Evolutionary conservation across 129 eudicot genomes (phyloP).

Genomic region (Lonicera japonica): DNA sequence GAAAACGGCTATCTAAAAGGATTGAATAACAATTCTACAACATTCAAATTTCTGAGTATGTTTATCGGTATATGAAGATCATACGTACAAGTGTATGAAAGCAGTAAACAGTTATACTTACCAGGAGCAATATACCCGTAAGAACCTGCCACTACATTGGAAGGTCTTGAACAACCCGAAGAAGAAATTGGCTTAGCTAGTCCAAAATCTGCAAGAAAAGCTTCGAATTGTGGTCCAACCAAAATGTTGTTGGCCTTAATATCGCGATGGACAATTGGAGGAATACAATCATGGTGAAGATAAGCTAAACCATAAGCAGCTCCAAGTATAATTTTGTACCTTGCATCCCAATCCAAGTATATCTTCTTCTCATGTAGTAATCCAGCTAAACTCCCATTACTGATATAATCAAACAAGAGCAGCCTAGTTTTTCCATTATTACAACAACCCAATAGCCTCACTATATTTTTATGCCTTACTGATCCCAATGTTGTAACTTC

Average conservation of each 20-base stretch:
- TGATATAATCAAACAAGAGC: slow-evolving; percentile 50
- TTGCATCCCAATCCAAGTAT: slow-evolving; percentile 48
- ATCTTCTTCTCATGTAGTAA: slow-evolving; percentile 40
- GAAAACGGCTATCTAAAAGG: background rate
- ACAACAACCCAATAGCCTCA: slow-evolving; percentile 51
- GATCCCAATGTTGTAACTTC: slow-evolving; percentile 48
- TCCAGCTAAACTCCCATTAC: slow-evolving; percentile 52
- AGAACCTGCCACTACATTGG: slow-evolving; percentile 49
- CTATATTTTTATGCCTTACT: slow-evolving; percentile 53
- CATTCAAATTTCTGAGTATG: background rate
- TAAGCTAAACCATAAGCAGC: slow-evolving; percentile 57
- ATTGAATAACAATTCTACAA: slow-evolving; percentile 1
- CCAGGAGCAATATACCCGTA: slow-evolving; percentile 64
- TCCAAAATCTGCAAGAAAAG: slow-evolving; percentile 55
- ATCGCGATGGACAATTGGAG: slow-evolving; percentile 54
- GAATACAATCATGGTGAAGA: slow-evolving; percentile 59
- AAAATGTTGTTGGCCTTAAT: slow-evolving; percentile 51
- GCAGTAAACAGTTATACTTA: slow-evolving; percentile 10
- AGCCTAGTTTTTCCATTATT: slow-evolving; percentile 41
- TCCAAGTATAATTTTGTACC: slow-evolving; percentile 46
- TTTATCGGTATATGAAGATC: background rate
- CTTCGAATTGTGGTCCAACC: slow-evolving; percentile 44
- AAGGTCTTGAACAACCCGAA: slow-evolving; percentile 26
- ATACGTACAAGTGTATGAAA: slow-evolving; percentile 12
- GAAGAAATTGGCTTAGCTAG: slow-evolving; percentile 43